Conservation (phyloP, 2,329 filamentous ascomycete genomes). For the Verticillium nonalfalfae region DNA sequence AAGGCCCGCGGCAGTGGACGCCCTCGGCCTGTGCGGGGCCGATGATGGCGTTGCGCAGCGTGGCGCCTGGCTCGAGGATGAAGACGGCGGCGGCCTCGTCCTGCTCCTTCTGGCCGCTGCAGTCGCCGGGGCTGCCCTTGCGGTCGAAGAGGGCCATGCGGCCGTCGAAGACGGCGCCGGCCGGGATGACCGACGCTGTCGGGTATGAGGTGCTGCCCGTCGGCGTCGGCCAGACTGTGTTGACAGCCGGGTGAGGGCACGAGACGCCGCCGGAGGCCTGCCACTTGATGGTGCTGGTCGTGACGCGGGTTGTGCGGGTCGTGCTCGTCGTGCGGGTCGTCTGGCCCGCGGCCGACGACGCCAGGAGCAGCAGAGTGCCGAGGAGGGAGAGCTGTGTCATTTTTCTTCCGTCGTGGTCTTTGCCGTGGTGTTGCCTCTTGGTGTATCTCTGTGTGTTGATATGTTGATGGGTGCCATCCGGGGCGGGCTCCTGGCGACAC, state of each 20-base stretch:
- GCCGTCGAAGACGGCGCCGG: constrained; percentile 23
- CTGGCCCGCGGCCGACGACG: background rate
- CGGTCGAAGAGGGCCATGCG: constrained; percentile 28
- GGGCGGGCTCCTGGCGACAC: too few species aligned
- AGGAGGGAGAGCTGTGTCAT: background rate
- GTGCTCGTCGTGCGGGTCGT: background rate
- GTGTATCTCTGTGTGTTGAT: background rate
- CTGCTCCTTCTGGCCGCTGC: constrained; percentile 31
- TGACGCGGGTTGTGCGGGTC: background rate
- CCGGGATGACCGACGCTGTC: constrained; percentile 9
- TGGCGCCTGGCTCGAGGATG: constrained; percentile 31
- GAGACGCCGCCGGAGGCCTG: constrained; percentile 5
- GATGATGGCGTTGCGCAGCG: constrained; percentile 36
- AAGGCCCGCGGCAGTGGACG: constrained; percentile 35
- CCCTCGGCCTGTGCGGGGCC: constrained; percentile 37
- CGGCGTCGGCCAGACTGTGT: constrained; percentile 1
- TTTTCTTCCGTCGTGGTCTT: background rate
- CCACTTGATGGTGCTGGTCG: constrained; percentile 4
- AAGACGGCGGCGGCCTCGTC: constrained; percentile 30
- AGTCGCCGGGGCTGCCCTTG: constrained; percentile 26
- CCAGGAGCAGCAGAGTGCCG: background rate
- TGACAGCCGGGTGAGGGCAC: constrained; percentile 3
- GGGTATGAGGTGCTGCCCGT: constrained; percentile 3
- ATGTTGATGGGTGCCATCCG: too few species aligned
- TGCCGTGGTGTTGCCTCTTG: background rate